Conservation (phyloP, 73 alveolate species). For the Stentor coeruleus region DNA sequence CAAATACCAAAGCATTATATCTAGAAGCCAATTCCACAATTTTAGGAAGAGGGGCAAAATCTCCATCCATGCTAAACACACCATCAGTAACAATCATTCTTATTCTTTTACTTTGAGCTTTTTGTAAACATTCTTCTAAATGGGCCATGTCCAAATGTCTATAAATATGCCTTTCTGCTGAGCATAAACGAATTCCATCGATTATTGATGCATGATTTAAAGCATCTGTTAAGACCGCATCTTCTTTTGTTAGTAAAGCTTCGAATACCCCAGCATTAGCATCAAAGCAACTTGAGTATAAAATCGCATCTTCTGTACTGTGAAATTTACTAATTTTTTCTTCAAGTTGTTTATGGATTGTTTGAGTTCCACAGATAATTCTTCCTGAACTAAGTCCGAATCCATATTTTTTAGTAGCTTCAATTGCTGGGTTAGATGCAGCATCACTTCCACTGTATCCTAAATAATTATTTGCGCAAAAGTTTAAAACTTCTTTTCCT, state of each 20-base stretch:
- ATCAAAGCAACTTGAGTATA: constrained; percentile 69
- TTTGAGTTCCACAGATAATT: constrained; percentile 75
- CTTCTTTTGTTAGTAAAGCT: constrained; percentile 48
- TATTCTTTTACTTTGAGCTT: constrained; percentile 50
- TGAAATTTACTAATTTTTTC: constrained; percentile 56
- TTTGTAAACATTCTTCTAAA: constrained; percentile 40
- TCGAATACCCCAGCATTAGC: constrained; percentile 79
- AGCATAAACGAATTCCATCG: constrained; percentile 68
- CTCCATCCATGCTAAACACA: constrained; percentile 79
- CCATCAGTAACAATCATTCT: constrained; percentile 74
- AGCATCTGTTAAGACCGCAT: constrained; percentile 71
- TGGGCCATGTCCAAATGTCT: constrained; percentile 69
- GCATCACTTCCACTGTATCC: constrained; percentile 55
- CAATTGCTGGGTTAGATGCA: constrained; percentile 48
- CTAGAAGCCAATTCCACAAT: constrained; percentile 59
- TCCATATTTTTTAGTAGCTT: constrained; percentile 43
- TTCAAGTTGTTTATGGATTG: constrained; percentile 36
- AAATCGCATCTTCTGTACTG: constrained; percentile 67
- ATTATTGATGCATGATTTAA: constrained; percentile 74
- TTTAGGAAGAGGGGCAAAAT: constrained; percentile 62
- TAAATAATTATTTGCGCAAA: constrained; percentile 74
- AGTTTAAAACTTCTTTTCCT: constrained; percentile 61
- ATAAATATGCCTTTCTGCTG: constrained; percentile 57
- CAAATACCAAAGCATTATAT: constrained; percentile 66
- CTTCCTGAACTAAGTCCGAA: constrained; percentile 70